phyloP scores from a whole-genome alignment of 768 basidiomycete species.

The Tulasnella sp. region DNA sequence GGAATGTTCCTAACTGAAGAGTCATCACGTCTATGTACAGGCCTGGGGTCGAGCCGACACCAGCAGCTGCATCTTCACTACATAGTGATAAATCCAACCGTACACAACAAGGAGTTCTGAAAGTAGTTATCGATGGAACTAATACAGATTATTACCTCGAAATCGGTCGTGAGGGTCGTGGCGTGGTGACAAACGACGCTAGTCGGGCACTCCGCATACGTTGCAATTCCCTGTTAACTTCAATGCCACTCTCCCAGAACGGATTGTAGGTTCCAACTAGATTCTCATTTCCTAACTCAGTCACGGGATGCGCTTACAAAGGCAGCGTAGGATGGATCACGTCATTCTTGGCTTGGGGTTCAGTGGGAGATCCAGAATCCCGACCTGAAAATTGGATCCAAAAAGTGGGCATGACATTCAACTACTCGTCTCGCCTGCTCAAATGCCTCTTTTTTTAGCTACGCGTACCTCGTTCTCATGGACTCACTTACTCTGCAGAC shows the following conservation, averaged over 20 bases:
- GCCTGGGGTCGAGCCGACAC: not conserved
- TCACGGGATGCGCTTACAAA: not conserved
- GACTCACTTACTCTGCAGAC: not conserved
- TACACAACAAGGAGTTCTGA: not conserved
- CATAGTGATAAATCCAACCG: not conserved
- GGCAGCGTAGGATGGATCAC: not conserved
- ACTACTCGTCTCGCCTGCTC: not conserved
- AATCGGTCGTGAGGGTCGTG: fast-evolving
- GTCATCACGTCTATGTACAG: too few species aligned
- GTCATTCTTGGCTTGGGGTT: not conserved
- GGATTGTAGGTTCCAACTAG: not conserved
- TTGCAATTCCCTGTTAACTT: not conserved
- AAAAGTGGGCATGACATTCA: not conserved
- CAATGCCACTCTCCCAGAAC: not conserved
- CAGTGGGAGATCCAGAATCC: not conserved
- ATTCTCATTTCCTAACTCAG: not conserved
- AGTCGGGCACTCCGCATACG: not conserved
- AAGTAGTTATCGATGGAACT: not conserved
- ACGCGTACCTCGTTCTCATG: not conserved
- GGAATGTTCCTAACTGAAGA: too few species aligned
- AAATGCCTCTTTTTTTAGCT: not conserved
- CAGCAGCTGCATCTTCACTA: not conserved
- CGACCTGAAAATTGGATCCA: not conserved
- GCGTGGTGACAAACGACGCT: not conserved
- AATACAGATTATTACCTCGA: not conserved